Base-by-base conservation (phyloP, 345 rosid species). In the Salix suchowensis region DNA sequence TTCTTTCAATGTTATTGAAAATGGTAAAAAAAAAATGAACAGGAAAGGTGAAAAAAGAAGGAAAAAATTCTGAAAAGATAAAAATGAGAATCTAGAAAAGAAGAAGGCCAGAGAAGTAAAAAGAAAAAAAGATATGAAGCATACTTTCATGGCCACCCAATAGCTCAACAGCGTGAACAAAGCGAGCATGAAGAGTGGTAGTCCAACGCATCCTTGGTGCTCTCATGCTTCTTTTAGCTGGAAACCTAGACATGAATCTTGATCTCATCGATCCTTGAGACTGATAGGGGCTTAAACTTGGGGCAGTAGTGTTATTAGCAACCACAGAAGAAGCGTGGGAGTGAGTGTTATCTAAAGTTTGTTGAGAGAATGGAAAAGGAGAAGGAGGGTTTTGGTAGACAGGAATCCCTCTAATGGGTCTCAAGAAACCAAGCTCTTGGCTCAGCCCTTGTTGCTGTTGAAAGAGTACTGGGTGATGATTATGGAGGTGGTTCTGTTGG, bases 91-190 rank as follows among this genome's bases (percentile, higher is more conserved):
- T 30, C n/a, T 14, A 37, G 42, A 46, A 44, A 32, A 19, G 23
- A 48, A 19, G 23, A 48, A 32, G 8, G 58, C 23, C 1, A 74
- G 70, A 54, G 40, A 28, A 24, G 58, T 52, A 39, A 8, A 54
- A 42, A 61, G 52, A 65, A 71, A 74, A 55, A 68, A 37, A 67
- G 37, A 36, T 5, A 61, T 10, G 74, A 28, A 72, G 78, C 86
- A 69, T 90, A 96, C 99, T 96, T 86, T 94, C 97, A 85, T 96
- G 99, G 84, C 98, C 99, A 77, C 99, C 99, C 84, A 96, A 83
- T 73, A 96, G 87, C 89, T 96, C 97, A 77, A 96, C 98, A 40
- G 98, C 99, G 74, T 94, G 99, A 82, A 96, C 98, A 84, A 96
- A 96, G 83, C 93, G 98, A 79, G 92, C 89, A 81, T 96, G 99